Percentiles rank a stretch among this genome's conserved stretches.
Conservation (phyloP, 495 filamentous ascomycete genomes). For the Penicillium cosmopolitanum region DNA sequence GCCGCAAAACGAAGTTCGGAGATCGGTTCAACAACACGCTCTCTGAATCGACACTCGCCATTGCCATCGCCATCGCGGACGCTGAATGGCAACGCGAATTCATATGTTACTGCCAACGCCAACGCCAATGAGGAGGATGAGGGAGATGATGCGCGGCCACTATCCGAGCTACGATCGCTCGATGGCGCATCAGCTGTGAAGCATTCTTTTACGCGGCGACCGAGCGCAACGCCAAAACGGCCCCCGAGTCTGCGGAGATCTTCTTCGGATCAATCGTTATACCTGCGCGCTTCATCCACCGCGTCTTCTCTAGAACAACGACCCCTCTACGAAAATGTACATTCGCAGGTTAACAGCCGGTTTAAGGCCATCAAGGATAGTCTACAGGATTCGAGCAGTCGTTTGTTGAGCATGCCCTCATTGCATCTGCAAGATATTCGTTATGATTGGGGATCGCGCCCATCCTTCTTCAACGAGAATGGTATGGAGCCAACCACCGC, state of each 20-base stretch:
- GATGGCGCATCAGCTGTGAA: conserved; percentile 36
- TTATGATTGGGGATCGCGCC: conserved; percentile 39
- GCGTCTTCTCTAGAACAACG: conserved; percentile 87
- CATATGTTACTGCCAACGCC: neutral
- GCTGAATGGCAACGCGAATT: neutral
- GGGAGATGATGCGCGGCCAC: conserved; percentile 24
- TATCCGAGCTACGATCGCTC: conserved; percentile 36
- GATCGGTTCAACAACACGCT: conserved; percentile 8
- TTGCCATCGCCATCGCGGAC: neutral
- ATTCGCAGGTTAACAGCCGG: conserved; percentile 77
- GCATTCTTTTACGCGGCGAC: conserved; percentile 38
- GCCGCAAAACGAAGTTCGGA: conserved; percentile 8
- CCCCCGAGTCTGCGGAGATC: conserved; percentile 57
- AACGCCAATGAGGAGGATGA: conserved; percentile 21
- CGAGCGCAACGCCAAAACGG: conserved; percentile 29
- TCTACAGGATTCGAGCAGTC: conserved; percentile 77
- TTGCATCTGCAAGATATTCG: conserved; percentile 57
- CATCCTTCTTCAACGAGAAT: conserved; percentile 28
- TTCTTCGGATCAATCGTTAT: conserved; percentile 76
- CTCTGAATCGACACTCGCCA: conserved; percentile 15
- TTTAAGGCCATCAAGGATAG: conserved; percentile 92
- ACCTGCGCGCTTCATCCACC: conserved; percentile 65
- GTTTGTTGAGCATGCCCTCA: conserved; percentile 63
- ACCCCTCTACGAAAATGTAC: conserved; percentile 77
- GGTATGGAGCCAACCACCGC: conserved; percentile 19